These are phyloP conservation scores for Trypethelium eluteriae DNA, from an alignment of 495 filamentous ascomycete species.

Conservation along the genomic window DNA sequence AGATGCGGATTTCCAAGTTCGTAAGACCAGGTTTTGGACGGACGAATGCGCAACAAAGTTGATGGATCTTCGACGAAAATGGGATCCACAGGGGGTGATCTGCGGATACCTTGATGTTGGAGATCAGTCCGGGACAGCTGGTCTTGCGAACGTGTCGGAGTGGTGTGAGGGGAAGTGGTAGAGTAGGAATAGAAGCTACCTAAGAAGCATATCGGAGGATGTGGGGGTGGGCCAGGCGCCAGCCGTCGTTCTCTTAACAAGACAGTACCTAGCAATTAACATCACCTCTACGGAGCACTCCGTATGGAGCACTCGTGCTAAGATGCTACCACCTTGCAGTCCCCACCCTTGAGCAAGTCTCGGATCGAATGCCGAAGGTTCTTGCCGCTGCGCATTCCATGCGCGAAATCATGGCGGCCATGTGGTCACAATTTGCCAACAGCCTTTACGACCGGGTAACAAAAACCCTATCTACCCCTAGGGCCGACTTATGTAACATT, in stretches of 20 bases:
- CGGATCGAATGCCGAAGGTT: not conserved
- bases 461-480: not conserved
- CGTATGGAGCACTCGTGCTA: too few relatives aligned
- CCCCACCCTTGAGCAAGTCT: not conserved
- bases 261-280: too few relatives aligned
- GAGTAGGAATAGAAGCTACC: not conserved
- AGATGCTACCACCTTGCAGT: too few relatives aligned
- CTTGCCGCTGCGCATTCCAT: not conserved
- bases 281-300: too few relatives aligned
- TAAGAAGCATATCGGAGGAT: not conserved
- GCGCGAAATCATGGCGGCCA: not conserved
- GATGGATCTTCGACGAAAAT: conserved; percentile 37
- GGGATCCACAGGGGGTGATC: conserved; percentile 41
- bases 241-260: too few relatives aligned
- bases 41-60: conserved; percentile 33
- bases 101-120: conserved; percentile 41
- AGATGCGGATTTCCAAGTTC: conserved; percentile 44
- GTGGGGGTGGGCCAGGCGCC: not conserved
- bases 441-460: not conserved
- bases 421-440: not conserved
- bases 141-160: conserved; percentile 30
- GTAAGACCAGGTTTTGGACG: conserved; percentile 42
- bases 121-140: conserved; percentile 28
- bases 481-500: not conserved
- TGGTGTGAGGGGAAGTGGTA: conserved; percentile 7